Conservation (phyloP, 495 filamentous ascomycete genomes). For the Trichocladium antarcticum region DNA sequence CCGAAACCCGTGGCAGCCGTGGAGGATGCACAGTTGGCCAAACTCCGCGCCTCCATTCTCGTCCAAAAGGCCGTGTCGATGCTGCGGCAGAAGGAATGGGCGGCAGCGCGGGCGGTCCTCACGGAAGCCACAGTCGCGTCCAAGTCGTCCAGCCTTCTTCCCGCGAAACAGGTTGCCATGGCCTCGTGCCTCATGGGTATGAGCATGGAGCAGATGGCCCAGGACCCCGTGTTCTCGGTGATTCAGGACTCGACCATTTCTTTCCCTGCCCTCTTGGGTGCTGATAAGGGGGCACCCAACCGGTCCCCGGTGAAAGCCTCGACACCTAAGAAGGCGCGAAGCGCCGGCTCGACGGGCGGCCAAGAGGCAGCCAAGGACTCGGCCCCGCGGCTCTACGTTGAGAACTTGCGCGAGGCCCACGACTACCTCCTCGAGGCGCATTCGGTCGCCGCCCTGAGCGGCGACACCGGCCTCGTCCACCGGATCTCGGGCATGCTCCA, state of each 20-base stretch:
- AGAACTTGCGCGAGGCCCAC: slow-evolving; percentile 50
- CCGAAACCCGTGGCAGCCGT: slow-evolving; percentile 12
- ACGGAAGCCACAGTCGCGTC: slow-evolving; percentile 35
- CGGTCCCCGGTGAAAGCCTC: slow-evolving; percentile 14
- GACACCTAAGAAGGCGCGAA: slow-evolving; percentile 21
- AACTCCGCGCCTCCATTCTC: slow-evolving; percentile 50
- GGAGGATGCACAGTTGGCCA: slow-evolving; percentile 45
- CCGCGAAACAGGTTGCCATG: slow-evolving; percentile 43
- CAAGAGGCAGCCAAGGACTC: slow-evolving; percentile 20
- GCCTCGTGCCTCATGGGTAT: slow-evolving; percentile 48
- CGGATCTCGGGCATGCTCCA: slow-evolving; percentile 48
- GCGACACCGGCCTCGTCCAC: slow-evolving; percentile 40
- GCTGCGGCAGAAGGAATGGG: slow-evolving; percentile 45
- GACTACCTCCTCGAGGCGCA: slow-evolving; percentile 48
- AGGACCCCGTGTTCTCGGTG: slow-evolving; percentile 76
- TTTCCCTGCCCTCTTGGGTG: slow-evolving; percentile 50
- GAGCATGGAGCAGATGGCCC: slow-evolving; percentile 55
- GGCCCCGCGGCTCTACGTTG: slow-evolving; percentile 40
- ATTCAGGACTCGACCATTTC: slow-evolving; percentile 86
- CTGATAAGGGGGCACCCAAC: slow-evolving; percentile 15
- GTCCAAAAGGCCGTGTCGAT: slow-evolving; percentile 51
- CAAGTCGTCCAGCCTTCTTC: slow-evolving; percentile 30
- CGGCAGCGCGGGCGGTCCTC: slow-evolving; percentile 42
- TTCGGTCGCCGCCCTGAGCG: slow-evolving; percentile 38
- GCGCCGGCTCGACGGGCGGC: slow-evolving; percentile 1